Evolutionary conservation across 306 rosid species (phyloP).

Genomic region (Trifolium repens): DNA sequence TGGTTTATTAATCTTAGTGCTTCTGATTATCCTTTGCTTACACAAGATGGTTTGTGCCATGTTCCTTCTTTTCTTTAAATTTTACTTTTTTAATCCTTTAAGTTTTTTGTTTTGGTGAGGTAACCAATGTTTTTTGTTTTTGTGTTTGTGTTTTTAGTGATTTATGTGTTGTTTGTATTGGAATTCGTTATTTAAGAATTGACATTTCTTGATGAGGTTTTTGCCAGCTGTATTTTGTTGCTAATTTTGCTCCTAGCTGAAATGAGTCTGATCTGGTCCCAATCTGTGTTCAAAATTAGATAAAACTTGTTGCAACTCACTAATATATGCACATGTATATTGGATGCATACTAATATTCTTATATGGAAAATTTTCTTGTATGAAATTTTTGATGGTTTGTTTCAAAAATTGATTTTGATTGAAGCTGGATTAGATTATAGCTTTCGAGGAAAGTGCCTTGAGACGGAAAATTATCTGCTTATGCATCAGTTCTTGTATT

Average conservation of each 20-base stretch:
- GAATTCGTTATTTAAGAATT: constrained; percentile 2
- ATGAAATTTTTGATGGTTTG: neutral
- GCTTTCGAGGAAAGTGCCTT: neutral
- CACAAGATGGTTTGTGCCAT: constrained; percentile 58
- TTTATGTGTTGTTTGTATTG: constrained; percentile 29
- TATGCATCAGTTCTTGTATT: neutral
- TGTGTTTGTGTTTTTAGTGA: neutral
- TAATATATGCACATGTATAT: neutral
- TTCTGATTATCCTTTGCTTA: constrained; percentile 60
- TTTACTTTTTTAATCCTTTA: neutral
- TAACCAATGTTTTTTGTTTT: constrained; percentile 26
- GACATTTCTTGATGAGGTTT: constrained; percentile 1
- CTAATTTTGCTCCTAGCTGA: constrained; percentile 36
- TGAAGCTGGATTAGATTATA: neutral
- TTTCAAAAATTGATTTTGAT: neutral
- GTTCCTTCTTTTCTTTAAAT: neutral
- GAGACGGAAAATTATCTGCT: neutral
- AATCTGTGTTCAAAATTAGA: constrained; percentile 3
- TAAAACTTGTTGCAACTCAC: neutral
- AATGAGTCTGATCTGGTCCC: constrained; percentile 34
- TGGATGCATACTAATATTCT: neutral
- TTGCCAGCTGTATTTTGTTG: constrained; percentile 16
- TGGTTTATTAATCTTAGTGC: constrained; percentile 62
- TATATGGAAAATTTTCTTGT: neutral
- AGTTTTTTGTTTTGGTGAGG: constrained; percentile 33